Conservation (phyloP, 176 grass and related monocot species). For the Triticum turgidum region DNA sequence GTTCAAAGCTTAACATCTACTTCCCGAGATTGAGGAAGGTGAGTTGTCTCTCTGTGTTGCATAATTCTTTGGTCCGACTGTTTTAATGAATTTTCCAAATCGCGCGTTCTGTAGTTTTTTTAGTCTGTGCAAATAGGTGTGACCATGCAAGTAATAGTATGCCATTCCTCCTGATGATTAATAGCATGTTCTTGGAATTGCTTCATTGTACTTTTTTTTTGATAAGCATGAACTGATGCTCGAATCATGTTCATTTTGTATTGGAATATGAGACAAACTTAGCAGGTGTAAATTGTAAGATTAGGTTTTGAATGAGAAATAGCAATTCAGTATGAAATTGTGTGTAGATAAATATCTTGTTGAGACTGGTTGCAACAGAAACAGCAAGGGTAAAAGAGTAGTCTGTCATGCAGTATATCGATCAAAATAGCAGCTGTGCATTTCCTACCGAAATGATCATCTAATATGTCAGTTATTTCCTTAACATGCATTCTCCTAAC, state of each 20-base stretch:
- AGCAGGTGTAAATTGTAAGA: background rate
- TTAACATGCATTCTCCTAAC: conserved; percentile 11
- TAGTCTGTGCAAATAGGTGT: background rate
- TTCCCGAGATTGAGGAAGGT: conserved; percentile 88
- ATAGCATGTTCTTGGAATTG: background rate
- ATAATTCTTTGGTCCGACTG: background rate
- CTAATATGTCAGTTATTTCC: background rate
- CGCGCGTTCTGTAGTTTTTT: background rate
- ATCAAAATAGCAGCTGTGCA: background rate
- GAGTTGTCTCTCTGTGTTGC: background rate
- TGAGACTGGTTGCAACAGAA: background rate
- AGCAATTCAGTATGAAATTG: background rate
- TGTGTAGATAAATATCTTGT: background rate
- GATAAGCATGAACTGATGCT: background rate
- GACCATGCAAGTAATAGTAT: background rate
- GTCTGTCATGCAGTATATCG: background rate
- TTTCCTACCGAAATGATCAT: background rate
- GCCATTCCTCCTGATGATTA: background rate
- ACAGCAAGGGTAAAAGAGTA: background rate
- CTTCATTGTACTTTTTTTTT: background rate
- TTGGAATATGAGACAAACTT: background rate
- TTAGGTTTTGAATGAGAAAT: background rate
- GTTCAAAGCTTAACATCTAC: conserved; percentile 67
- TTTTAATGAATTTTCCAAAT: background rate
- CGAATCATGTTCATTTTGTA: background rate